A percentile compares a stretch with the other conserved stretches of the same genome.
phyloP scores from a whole-genome alignment of 2,329 filamentous ascomycete species.

The Fusarium incarnatum region DNA sequence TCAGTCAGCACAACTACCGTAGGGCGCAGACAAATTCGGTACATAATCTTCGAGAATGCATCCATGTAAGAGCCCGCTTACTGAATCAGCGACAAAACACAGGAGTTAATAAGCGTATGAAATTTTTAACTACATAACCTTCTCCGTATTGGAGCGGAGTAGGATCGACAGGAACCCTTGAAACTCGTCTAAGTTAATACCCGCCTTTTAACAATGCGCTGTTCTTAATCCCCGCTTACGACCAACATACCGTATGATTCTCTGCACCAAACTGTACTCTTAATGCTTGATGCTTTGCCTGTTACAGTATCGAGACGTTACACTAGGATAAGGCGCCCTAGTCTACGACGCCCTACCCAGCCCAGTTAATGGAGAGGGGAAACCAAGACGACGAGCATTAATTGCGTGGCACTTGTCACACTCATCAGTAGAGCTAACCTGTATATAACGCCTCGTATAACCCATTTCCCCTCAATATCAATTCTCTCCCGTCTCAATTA shows the following conservation, averaged over 20 bases:
- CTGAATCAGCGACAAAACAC: not conserved
- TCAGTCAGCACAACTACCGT: not conserved
- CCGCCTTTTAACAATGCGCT: constrained; percentile 3
- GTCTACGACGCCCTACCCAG: not conserved
- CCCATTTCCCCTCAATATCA: constrained; percentile 16
- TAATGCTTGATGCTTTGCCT: not conserved
- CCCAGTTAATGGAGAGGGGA: not conserved
- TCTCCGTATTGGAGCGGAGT: not conserved
- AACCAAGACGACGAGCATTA: not conserved
- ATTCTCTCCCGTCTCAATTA: not conserved
- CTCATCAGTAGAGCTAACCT: not conserved
- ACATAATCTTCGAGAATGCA: not conserved
- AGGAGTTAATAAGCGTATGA: not conserved
- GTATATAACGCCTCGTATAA: not conserved
- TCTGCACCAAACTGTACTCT: not conserved
- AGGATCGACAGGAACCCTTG: not conserved
- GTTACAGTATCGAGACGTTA: constrained; percentile 6
- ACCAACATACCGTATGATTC: not conserved
- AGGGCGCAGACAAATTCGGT: not conserved
- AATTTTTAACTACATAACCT: not conserved
- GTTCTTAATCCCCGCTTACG: constrained; percentile 3
- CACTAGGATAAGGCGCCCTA: constrained; percentile 4
- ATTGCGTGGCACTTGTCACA: not conserved
- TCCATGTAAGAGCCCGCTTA: not conserved
- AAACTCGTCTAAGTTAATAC: not conserved